Conservation (phyloP, 1,284 basidiomycete genomes). For the Cerioporus squamosus region DNA sequence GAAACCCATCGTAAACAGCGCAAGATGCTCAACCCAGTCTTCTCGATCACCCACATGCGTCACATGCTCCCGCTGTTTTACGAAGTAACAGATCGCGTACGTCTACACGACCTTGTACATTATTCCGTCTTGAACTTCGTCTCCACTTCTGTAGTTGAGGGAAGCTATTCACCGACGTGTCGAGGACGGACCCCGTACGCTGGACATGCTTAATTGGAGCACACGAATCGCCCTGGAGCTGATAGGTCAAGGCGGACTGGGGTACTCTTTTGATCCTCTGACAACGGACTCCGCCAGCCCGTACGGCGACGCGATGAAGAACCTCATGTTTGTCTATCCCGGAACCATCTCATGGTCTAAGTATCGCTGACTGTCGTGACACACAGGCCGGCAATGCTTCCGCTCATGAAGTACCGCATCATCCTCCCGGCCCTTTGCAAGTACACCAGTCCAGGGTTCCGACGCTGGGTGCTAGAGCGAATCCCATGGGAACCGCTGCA, state of each 20-base stretch:
- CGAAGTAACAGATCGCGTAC: conserved; percentile 14
- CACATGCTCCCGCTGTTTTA: conserved; percentile 20
- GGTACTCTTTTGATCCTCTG: conserved; percentile 24
- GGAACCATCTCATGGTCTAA: too few species aligned
- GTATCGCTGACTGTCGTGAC: neutral
- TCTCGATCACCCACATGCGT: conserved; percentile 22
- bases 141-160: conserved; percentile 1
- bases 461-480: conserved; percentile 14
- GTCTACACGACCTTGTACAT: neutral
- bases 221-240: conserved; percentile 22
- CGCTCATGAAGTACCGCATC: conserved; percentile 1
- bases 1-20: conserved; percentile 22
- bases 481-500: conserved; percentile 9
- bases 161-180: conserved; percentile 14
- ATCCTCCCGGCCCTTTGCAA: conserved; percentile 2
- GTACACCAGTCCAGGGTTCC: conserved; percentile 8
- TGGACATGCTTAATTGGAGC: conserved; percentile 24
- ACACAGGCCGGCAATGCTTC: neutral
- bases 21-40: conserved; percentile 25
- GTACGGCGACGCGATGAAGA: conserved; percentile 30
- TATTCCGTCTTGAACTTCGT: neutral
- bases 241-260: conserved; percentile 23
- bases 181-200: neutral
- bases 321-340: conserved; percentile 22
- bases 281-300: conserved; percentile 21